phyloP scores from a whole-genome alignment of 306 rosid species.

The Pyrus communis region DNA sequence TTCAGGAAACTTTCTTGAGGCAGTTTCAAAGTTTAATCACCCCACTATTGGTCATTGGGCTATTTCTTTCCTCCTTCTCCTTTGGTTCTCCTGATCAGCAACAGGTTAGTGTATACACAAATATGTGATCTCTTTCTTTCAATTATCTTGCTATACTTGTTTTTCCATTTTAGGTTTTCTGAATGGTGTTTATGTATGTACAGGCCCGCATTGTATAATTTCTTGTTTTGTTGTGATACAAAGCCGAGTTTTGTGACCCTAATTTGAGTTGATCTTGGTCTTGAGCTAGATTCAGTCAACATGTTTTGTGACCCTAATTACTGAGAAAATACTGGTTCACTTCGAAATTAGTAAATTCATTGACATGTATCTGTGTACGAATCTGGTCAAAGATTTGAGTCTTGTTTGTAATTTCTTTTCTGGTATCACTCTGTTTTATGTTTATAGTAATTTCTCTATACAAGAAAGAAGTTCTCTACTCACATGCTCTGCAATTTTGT shows the following conservation, averaged over 20 bases:
- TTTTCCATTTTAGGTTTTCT: background rate
- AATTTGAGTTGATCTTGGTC: background rate
- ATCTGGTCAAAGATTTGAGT: background rate
- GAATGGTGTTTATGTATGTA: background rate
- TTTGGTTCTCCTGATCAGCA: conserved; percentile 57
- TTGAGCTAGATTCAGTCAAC: background rate
- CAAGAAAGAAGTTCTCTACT: conserved; percentile 10
- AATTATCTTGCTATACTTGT: background rate
- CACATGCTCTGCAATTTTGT: conserved; percentile 7
- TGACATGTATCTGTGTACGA: background rate
- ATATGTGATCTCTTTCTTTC: background rate
- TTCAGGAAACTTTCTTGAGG: conserved; percentile 50
- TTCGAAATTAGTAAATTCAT: background rate
- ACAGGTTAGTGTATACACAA: conserved; percentile 39
- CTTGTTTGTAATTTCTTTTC: background rate
- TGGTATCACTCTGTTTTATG: background rate
- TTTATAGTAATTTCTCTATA: background rate
- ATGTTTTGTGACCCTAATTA: background rate
- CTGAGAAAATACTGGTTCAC: background rate
- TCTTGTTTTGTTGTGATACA: background rate
- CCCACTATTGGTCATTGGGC: conserved; percentile 51
- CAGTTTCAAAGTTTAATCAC: conserved; percentile 47
- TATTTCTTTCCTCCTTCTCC: conserved; percentile 48
- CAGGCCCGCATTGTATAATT: background rate
- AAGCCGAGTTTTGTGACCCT: background rate